Conservation (phyloP, 2,329 filamentous ascomycete species). For the Aureobasidium sp. region DNA sequence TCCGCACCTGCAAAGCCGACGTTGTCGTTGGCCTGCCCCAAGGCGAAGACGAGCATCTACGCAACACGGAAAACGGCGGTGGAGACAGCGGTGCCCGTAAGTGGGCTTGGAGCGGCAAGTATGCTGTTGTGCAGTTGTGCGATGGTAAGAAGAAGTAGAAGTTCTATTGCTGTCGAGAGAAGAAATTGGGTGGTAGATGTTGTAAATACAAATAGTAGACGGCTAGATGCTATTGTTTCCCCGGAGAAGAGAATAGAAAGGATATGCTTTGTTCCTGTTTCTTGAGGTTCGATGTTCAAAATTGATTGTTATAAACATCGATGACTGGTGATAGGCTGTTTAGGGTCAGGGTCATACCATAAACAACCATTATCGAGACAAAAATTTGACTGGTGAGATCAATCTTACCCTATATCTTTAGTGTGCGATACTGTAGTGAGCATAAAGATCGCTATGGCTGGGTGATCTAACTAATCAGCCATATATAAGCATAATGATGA, state of each 20-base stretch:
- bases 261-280: neutral
- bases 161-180: neutral
- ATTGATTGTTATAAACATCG: neutral
- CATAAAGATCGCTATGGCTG: rapidly evolving
- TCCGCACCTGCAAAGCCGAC: slow-evolving; percentile 94
- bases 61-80: slow-evolving; percentile 59
- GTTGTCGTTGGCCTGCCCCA: slow-evolving; percentile 81
- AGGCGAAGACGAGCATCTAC: slow-evolving; percentile 77
- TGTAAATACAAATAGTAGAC: neutral
- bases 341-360: neutral
- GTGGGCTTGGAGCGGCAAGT: slow-evolving; percentile 96
- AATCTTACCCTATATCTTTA: too few species aligned
- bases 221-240: neutral
- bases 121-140: slow-evolving; percentile 86
- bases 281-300: neutral
- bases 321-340: neutral
- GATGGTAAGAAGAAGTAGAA: slow-evolving; percentile 49
- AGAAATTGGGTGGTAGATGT: neutral
- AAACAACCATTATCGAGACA: neutral
- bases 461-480: rapidly evolving
- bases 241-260: neutral
- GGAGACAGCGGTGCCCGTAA: slow-evolving; percentile 64
- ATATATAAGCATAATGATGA: neutral
- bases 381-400: neutral
- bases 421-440: rapidly evolving